Evolutionary conservation across 2,329 filamentous ascomycete species (phyloP), one percentile per base, ranked within the genome.

Genomic region (Talaromyces marneffei): DNA sequence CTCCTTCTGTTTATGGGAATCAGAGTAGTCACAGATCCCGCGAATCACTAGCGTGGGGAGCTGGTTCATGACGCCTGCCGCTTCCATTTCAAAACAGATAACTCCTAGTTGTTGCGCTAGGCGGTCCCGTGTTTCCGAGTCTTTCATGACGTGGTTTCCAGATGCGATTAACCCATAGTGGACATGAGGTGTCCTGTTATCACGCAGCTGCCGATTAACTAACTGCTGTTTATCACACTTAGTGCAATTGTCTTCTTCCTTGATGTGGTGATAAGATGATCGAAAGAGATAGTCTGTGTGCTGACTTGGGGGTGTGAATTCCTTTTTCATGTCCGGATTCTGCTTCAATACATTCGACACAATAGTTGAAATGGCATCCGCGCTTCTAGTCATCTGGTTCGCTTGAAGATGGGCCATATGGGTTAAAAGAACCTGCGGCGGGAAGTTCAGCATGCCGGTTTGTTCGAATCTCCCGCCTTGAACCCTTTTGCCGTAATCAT

Each of bases 21-120:
- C 4, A 71, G 66, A 52, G 76, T 77, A 73, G 29, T 71, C 35
- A 16, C 54, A 77, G 0, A 78, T 73, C 0, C 73, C 74, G 10
- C 75, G 75, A 48, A 79, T 70, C 0, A 77, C 65, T 0, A 79
- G 59, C 1, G 72, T 74, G 0, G 76, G 74, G 0, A 77, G 56
- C 0, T 67, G 62, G 55, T 69, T 64, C 64, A 65, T 67, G 20
- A 67, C 25, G 4, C 68, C 68, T 1, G 66, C 67, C 7, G n/a
- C n/a, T n/a, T n/a, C n/a, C n/a, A n/a, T n/a, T n/a, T n/a, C 16
- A 35, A 70, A 71, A 60, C 70, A 69, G 18, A 71, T 66, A 25
- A 66, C 65, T 1, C 64, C 42, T 33, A 55, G 50, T 39, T 65
- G 23, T 14, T 61, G 2, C n/a, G 54, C 31, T 27, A 59, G 27